Evolutionary conservation across 1,284 basidiomycete genomes (phyloP).

Genomic region (Trametes hirsuta): DNA sequence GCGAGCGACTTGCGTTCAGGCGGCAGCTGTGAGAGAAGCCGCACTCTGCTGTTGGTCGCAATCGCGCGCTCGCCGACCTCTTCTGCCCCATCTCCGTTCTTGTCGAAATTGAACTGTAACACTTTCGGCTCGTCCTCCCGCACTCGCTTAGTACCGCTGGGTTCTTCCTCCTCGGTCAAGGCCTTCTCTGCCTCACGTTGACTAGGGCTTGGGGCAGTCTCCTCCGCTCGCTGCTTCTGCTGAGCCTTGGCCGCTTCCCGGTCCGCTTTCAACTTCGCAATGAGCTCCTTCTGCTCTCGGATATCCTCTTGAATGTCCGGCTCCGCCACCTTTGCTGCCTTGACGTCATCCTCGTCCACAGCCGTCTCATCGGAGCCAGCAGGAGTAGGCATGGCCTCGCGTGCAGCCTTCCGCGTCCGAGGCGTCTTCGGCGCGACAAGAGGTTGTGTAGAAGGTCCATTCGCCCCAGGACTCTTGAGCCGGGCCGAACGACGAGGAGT

Average conservation of each 20-base stretch:
- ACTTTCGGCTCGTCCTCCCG: constrained; percentile 58
- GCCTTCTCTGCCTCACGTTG: constrained; percentile 29
- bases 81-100: constrained; percentile 47
- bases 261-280: constrained; percentile 64
- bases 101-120: constrained; percentile 58
- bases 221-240: constrained; percentile 20
- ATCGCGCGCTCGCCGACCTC: constrained; percentile 61
- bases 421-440: constrained; percentile 41
- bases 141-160: constrained; percentile 43
- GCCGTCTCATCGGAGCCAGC: constrained; percentile 62
- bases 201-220: constrained; percentile 15
- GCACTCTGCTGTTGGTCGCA: constrained; percentile 65
- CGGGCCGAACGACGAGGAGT: constrained; percentile 52
- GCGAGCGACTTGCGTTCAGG: constrained; percentile 70
- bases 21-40: constrained; percentile 49
- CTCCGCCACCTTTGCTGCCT: constrained; percentile 56
- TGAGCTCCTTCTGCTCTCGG: constrained; percentile 71
- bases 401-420: constrained; percentile 40
- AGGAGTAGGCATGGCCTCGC: constrained; percentile 47
- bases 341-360: constrained; percentile 60
- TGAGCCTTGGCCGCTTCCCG: constrained; percentile 37
- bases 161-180: constrained; percentile 25
- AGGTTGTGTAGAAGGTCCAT: constrained; percentile 37
- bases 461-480: constrained; percentile 46
- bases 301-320: constrained; percentile 71